Evolutionary conservation across 768 basidiomycete genomes (phyloP).

Genomic region (Auriscalpium vulgare): DNA sequence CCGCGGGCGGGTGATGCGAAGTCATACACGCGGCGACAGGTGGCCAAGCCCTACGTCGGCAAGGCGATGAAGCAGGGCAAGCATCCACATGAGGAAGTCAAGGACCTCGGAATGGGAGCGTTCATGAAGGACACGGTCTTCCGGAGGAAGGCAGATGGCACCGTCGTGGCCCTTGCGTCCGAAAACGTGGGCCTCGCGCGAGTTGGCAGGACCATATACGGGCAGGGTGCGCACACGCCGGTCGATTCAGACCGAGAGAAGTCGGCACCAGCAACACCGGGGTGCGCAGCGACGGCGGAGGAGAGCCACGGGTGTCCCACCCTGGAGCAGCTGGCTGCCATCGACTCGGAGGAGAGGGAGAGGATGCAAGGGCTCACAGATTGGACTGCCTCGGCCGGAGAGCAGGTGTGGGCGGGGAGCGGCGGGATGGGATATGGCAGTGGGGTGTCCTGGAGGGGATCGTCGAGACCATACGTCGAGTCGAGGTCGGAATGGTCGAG

Average conservation of each 20-base stretch:
- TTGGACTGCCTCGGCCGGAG: neutral
- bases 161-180: neutral
- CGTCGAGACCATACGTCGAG: neutral
- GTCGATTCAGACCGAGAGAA: neutral
- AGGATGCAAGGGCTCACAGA: neutral
- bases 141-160: neutral
- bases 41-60: neutral
- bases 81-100: neutral
- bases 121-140: slow-evolving; percentile 8
- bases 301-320: neutral
- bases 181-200: slow-evolving; percentile 1
- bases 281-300: neutral
- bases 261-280: neutral
- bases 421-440: neutral
- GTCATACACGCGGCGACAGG: neutral
- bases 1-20: slow-evolving; percentile 14
- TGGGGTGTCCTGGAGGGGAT: neutral
- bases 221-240: neutral
- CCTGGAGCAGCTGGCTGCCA: slow-evolving; percentile 2
- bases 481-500: neutral
- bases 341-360: slow-evolving; percentile 4
- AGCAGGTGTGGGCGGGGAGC: neutral
- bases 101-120: slow-evolving; percentile 8
- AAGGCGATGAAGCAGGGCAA: slow-evolving; percentile 5
- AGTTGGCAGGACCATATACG: slow-evolving; percentile 14